A percentile compares a stretch with the other conserved stretches of the same genome.
Conservation (phyloP, 768 basidiomycete species). For the Lactarius quietus region DNA sequence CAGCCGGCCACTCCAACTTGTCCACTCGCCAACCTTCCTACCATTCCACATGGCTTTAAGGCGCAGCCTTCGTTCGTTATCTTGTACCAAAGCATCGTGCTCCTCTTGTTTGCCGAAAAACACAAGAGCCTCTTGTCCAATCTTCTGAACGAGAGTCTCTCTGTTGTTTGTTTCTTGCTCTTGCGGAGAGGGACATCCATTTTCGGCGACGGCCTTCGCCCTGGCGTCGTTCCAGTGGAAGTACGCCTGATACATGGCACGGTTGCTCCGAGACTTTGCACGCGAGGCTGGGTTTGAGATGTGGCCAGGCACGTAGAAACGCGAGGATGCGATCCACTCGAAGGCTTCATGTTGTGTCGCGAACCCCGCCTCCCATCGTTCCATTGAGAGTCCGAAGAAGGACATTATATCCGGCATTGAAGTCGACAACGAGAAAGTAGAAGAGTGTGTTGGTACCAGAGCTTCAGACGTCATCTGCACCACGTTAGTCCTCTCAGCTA, state of each 20-base stretch:
- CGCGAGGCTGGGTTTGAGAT: conserved; percentile 31
- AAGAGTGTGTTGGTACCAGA: conserved; percentile 30
- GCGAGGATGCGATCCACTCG: conserved; percentile 52
- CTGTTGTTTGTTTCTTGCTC: not conserved
- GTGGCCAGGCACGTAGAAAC: conserved; percentile 46
- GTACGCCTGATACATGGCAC: conserved; percentile 60
- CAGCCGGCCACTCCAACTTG: conserved; percentile 43
- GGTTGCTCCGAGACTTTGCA: conserved; percentile 42
- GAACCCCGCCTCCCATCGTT: conserved; percentile 52
- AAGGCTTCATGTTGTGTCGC: conserved; percentile 50
- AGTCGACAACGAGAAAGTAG: conserved; percentile 48
- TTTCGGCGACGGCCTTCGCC: not conserved
- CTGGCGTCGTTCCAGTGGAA: conserved; percentile 35
- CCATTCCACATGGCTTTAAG: conserved; percentile 50
- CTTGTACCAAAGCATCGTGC: conserved; percentile 39
- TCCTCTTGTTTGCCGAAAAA: conserved; percentile 51
- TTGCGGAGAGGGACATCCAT: not conserved
- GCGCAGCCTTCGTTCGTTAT: conserved; percentile 31
- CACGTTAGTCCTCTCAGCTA: conserved; percentile 21
- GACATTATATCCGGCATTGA: conserved; percentile 48
- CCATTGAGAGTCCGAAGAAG: conserved; percentile 58
- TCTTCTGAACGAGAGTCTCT: not conserved
- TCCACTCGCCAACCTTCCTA: conserved; percentile 51
- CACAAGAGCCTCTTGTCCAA: conserved; percentile 45
- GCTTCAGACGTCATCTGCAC: conserved; percentile 42